Evolutionary conservation across 495 filamentous ascomycete species (phyloP), one percentile per base, ranked within the genome.

Genomic region (Trichoderma orchidacearum): DNA sequence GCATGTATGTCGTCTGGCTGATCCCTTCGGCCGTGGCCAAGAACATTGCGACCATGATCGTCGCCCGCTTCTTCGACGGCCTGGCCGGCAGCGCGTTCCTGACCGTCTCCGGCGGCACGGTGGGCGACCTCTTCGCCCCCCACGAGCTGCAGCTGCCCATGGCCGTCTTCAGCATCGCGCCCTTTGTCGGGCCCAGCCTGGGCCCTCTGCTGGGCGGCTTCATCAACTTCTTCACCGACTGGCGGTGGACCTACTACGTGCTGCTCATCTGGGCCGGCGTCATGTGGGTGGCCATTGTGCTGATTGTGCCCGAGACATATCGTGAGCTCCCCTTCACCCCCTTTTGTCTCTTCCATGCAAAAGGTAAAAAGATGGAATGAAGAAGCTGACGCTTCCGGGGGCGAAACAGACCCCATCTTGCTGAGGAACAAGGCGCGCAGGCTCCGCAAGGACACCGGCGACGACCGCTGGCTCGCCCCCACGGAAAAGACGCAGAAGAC

Each of bases 231-330:
- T 86, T 81, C 56, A 81, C 80, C 6, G 75, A 63, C 41, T 96
- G 91, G 90, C 77, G 91, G 34, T 97, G 92, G 92, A 87, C 86
- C 4, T 95, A 95, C 65, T 96, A 92, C 67, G 78, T 72, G 3
- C 74, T 95, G 36, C 64, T 94, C 6, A 95, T 96, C 15, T 95
- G 90, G 90, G 77, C 86, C 2, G 78, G 72, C 8, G 63, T 77
- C 25, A 65, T 85, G 59, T 72, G 91, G 8, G 67, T 72, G 5
- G 70, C 77, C 57, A 81, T 98, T 18, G 62, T 82, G 48, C 63
- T 89, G 21, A 75, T 91, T 23, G 89, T 95, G 2, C 92, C 93
- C 1, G 92, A 96, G 71, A 97, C 93, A 0, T 98, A 96, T 63
- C 87, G 87, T 77, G 57, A 17, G 72, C 72, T 21, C 32, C 31